phyloP scores from a whole-genome alignment of 202 grass and related monocot species.

The Schoenoplectus triqueter region DNA sequence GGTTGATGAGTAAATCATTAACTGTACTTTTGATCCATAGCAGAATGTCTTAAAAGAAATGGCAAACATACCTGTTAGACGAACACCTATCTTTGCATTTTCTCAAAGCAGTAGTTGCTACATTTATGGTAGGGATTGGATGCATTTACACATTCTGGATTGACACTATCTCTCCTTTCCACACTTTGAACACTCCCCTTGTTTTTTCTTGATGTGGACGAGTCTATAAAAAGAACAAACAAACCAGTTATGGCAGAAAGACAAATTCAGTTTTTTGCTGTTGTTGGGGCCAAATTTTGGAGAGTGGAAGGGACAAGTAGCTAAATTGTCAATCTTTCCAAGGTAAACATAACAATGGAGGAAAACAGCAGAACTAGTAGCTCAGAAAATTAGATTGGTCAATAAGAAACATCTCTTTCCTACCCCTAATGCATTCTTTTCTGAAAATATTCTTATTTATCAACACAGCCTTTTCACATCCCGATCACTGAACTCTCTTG shows the following conservation, averaged over 20 bases:
- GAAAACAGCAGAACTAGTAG: neutral
- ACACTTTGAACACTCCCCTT: slow-evolving; percentile 42
- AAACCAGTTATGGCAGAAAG: slow-evolving; percentile 4
- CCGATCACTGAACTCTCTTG: neutral
- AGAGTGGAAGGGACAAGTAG: too few relatives aligned
- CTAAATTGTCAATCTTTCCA: neutral
- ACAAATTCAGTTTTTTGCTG: neutral
- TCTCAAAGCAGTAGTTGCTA: slow-evolving; percentile 58
- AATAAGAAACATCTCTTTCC: neutral
- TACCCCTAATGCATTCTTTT: neutral
- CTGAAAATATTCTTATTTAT: neutral
- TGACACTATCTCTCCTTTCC: slow-evolving; percentile 46
- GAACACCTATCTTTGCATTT: slow-evolving; percentile 40
- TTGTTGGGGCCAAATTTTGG: too few relatives aligned
- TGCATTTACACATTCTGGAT: slow-evolving; percentile 75
- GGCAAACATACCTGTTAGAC: neutral
- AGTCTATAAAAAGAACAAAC: slow-evolving; percentile 27
- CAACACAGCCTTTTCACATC: neutral
- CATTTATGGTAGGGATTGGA: slow-evolving; percentile 91
- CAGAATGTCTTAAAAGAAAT: neutral
- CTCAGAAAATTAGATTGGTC: neutral
- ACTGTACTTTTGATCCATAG: too few relatives aligned
- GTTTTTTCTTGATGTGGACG: slow-evolving; percentile 48
- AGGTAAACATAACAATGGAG: neutral
- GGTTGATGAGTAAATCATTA: too few relatives aligned